Percentiles rank a stretch among this genome's conserved stretches.
phyloP scores from a whole-genome alignment of 768 basidiomycete genomes.

The Fomitopsis pulvina region DNA sequence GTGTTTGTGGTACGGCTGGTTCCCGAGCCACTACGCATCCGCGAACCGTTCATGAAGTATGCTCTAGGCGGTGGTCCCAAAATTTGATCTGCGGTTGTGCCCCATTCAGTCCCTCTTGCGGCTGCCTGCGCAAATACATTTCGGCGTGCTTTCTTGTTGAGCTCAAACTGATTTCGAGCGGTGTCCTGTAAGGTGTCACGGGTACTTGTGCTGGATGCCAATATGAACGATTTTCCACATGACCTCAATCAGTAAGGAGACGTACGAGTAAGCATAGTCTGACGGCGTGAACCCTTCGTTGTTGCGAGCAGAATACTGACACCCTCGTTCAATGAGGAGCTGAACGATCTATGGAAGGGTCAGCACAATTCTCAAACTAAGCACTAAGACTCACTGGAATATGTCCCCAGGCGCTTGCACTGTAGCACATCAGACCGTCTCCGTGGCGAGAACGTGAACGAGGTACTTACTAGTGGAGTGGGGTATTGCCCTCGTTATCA shows the following conservation, averaged over 20 bases:
- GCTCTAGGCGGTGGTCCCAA: conserved; percentile 40
- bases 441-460: background rate
- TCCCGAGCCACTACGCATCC: conserved; percentile 77
- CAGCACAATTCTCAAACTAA: conserved; percentile 11
- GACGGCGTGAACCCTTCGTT: conserved; percentile 88
- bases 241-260: conserved; percentile 15
- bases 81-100: conserved; percentile 19
- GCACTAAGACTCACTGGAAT: conserved; percentile 48
- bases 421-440: conserved; percentile 24
- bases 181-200: conserved; percentile 76
- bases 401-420: conserved; percentile 86
- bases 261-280: conserved; percentile 89
- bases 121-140: conserved; percentile 70
- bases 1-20: conserved; percentile 73
- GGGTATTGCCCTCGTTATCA: conserved; percentile 88
- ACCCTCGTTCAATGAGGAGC: conserved; percentile 83
- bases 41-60: conserved; percentile 26
- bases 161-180: conserved; percentile 71
- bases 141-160: conserved; percentile 69
- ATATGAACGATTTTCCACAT: too few species aligned
- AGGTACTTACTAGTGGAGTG: conserved; percentile 79
- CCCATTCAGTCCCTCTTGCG: conserved; percentile 59
- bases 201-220: conserved; percentile 70
- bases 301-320: conserved; percentile 76
- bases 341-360: conserved; percentile 56